Evolutionary conservation across 305 asterid genomes (phyloP).

Genomic region (Withania somnifera): DNA sequence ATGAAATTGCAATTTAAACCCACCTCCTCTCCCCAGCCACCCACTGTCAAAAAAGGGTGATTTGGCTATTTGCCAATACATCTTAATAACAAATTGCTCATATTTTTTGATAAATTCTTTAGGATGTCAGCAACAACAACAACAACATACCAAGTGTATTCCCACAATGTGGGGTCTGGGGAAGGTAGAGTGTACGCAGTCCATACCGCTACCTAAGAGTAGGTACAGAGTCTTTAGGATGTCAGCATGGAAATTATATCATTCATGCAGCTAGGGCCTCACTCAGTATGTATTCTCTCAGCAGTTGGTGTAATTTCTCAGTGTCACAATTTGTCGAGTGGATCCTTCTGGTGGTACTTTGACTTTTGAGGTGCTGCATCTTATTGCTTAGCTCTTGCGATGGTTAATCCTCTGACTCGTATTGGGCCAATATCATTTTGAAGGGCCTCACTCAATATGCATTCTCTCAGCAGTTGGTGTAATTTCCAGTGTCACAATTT

Average conservation of each 20-base stretch:
- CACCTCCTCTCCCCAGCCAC: neutral
- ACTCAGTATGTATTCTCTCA: conserved; percentile 74
- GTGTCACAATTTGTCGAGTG: conserved; percentile 71
- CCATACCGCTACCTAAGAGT: no score
- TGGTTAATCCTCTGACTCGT: neutral
- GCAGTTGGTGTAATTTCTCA: conserved; percentile 74
- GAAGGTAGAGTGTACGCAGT: no score
- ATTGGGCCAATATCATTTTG: neutral
- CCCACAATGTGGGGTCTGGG: no score
- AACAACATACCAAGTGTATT: no score
- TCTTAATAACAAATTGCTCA: neutral
- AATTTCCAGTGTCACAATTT: no score
- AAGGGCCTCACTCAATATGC: no score
- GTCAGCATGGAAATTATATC: conserved; percentile 74
- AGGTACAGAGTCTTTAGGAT: conserved; percentile 52
- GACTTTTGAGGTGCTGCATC: conserved; percentile 63
- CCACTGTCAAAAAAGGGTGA: neutral
- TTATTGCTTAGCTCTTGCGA: neutral
- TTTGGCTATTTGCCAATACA: neutral
- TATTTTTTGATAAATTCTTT: neutral
- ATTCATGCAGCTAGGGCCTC: conserved; percentile 80
- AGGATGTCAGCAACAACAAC: conserved; percentile 45
- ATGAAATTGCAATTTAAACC: neutral
- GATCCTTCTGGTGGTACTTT: conserved; percentile 77
- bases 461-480: no score